Base-by-base conservation (phyloP, 305 asterid species). In the Coffea humblotiana region DNA sequence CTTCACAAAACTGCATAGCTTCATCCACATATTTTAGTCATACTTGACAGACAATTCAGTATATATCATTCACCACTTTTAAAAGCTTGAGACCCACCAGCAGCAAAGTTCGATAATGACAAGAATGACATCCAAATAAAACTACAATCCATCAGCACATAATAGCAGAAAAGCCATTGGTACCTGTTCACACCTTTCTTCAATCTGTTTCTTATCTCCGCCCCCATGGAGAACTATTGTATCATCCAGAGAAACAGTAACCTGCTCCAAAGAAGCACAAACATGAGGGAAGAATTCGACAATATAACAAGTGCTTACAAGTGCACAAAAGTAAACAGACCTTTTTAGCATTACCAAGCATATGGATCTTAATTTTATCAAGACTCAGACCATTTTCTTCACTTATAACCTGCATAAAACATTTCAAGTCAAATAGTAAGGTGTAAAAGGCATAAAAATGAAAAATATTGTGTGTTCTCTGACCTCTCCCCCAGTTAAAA, bases 121-220 rank as follows among this genome's bases (percentile, higher is more conserved):
- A 71, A 71, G 11, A 63, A 72, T 61, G 45, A 15, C 19, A 60
- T n/a, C 45, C 32, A n/a, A 43, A 45, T 29, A 21, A 71, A 9
- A 16, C 0, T 43, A 40, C 52, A 58, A 25, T 35, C 49, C 40
- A 58, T 15, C 21, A 23, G 52, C 23, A 29, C 25, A 35, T 51
- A 23, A 40, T 54, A 11, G 13, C 16, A 67, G 35, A 18, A 13
- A 60, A 37, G 15, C 70, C 19, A n/a, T 18, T n/a, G 21, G 54
- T 90, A 94, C 97, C 98, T 92, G 88, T 87, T 94, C 98, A 85
- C 98, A 94, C 74, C 97, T 92, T 89, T 94, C 97, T 87, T 94
- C 98, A 83, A 94, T 94, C 84, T 87, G 80, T 84, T 92, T 92
- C 88, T 91, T 94, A 82, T 94, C 95, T 80, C 97, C 97, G 80